Conservation (phyloP, 2,329 filamentous ascomycete genomes). For the Colletotrichum horii region DNA sequence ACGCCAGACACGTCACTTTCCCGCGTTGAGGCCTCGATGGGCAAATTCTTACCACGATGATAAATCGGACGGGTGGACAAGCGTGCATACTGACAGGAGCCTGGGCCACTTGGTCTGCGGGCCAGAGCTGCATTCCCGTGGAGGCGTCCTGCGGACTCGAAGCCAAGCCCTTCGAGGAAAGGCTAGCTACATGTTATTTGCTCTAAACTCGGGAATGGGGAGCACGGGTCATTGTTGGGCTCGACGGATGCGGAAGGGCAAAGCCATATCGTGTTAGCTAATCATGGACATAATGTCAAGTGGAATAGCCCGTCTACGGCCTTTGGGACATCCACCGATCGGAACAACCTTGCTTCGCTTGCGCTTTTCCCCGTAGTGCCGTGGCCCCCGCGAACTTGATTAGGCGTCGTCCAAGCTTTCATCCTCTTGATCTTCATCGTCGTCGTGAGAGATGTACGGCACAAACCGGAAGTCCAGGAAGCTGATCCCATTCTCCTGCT, state of each 20-base stretch:
- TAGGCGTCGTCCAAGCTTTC: background rate
- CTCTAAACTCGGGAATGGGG: constrained; percentile 4
- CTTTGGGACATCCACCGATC: background rate
- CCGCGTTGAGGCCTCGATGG: background rate
- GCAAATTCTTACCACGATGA: background rate
- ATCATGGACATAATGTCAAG: background rate
- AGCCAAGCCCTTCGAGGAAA: background rate
- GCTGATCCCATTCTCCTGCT: constrained; percentile 74
- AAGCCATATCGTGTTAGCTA: background rate
- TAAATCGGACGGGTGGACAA: background rate
- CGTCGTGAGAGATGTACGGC: constrained; percentile 69
- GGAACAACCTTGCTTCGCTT: background rate
- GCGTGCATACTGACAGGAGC: background rate
- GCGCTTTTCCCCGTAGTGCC: background rate
- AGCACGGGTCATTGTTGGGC: background rate
- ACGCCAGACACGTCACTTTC: background rate
- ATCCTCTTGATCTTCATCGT: constrained; percentile 45
- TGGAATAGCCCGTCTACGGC: background rate
- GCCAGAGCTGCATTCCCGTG: constrained; percentile 2
- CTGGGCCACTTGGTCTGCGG: background rate
- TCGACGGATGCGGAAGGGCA: constrained; percentile 8
- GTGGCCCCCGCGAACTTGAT: background rate
- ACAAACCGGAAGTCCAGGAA: constrained; percentile 88
- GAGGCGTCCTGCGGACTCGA: background rate
- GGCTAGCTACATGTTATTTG: background rate